Percentiles rank a stretch among this genome's conserved stretches.
Evolutionary conservation across 1,284 basidiomycete species (phyloP).

Genomic region (Cryptococcus sp.): DNA sequence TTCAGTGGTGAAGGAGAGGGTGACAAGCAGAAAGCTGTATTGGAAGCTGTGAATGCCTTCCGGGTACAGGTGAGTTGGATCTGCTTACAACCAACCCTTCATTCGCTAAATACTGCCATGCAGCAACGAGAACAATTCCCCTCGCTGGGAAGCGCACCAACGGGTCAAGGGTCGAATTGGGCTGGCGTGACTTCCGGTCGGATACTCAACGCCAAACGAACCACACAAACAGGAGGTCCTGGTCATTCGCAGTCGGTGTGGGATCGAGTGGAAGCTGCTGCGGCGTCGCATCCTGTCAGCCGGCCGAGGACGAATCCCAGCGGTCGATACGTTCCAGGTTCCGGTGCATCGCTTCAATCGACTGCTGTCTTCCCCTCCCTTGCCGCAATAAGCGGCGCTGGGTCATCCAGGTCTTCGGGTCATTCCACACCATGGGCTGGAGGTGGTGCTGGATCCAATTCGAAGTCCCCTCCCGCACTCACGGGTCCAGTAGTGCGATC

Average conservation of each 20-base stretch:
- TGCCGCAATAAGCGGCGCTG: constrained; percentile 12
- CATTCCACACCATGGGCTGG: constrained; percentile 50
- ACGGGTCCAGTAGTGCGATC: constrained; percentile 41
- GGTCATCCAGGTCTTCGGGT: constrained; percentile 12
- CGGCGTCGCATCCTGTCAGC: constrained; percentile 60
- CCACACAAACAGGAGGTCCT: constrained; percentile 60
- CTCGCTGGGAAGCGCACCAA: constrained; percentile 62
- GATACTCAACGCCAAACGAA: constrained; percentile 78
- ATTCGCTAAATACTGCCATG: neutral
- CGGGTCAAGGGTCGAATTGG: constrained; percentile 62
- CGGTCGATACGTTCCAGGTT: constrained; percentile 44
- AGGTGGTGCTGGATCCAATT: constrained; percentile 41
- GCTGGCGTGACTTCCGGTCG: constrained; percentile 76
- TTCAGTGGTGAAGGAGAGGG: constrained; percentile 72
- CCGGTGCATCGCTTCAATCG: constrained; percentile 16
- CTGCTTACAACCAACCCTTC: neutral
- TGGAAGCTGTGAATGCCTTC: constrained; percentile 79
- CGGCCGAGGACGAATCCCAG: constrained; percentile 46
- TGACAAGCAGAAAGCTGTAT: constrained; percentile 71
- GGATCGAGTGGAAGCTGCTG: constrained; percentile 85
- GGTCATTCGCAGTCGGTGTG: constrained; percentile 69
- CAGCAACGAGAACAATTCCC: constrained; percentile 84
- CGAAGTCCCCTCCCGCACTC: constrained; percentile 34
- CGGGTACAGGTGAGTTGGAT: constrained; percentile 68
- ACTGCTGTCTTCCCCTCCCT: constrained; percentile 43